phyloP scores from a whole-genome alignment of 768 basidiomycete genomes.

The Boletellus ananiceps region DNA sequence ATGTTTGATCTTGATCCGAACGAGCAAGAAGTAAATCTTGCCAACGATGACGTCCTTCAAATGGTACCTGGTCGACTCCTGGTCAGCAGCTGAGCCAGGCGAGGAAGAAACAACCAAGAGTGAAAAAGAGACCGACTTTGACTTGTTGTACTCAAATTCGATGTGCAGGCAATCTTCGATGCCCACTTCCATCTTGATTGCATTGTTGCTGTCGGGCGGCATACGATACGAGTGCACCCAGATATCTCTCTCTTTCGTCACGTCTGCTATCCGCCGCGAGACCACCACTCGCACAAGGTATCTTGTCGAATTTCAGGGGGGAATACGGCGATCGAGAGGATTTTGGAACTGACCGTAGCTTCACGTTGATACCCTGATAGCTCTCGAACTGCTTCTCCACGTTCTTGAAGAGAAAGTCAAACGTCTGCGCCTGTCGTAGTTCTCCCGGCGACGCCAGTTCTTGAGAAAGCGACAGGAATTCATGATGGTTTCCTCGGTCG shows the following conservation, averaged over 20 bases:
- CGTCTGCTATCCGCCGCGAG: slow-evolving; percentile 88
- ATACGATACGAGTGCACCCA: slow-evolving; percentile 99
- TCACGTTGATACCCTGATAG: slow-evolving; percentile 97
- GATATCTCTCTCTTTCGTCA: slow-evolving; percentile 86
- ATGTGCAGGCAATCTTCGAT: slow-evolving; percentile 99
- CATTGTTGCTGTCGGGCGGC: slow-evolving; percentile 97
- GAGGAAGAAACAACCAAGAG: neutral
- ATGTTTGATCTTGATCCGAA: slow-evolving; percentile 99
- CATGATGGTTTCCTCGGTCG: slow-evolving; percentile 96
- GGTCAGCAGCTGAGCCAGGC: slow-evolving; percentile 1
- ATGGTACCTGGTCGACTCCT: slow-evolving; percentile 67
- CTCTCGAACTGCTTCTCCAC: slow-evolving; percentile 99
- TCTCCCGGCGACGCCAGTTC: slow-evolving; percentile 96
- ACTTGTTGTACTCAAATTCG: slow-evolving; percentile 99
- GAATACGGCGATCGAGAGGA: neutral
- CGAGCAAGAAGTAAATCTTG: slow-evolving; percentile 98
- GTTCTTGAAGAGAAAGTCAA: slow-evolving; percentile 97
- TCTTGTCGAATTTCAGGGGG: slow-evolving; percentile 38
- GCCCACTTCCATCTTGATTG: slow-evolving; percentile 99
- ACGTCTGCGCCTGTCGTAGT: slow-evolving; percentile 93
- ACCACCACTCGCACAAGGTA: slow-evolving; percentile 92
- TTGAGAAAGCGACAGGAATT: slow-evolving; percentile 93
- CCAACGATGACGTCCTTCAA: slow-evolving; percentile 98
- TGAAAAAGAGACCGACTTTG: slow-evolving; percentile 61
- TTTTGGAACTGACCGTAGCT: slow-evolving; percentile 64